Conservation (phyloP, 1,139 yeast species). For the Zygoascus sp. region DNA sequence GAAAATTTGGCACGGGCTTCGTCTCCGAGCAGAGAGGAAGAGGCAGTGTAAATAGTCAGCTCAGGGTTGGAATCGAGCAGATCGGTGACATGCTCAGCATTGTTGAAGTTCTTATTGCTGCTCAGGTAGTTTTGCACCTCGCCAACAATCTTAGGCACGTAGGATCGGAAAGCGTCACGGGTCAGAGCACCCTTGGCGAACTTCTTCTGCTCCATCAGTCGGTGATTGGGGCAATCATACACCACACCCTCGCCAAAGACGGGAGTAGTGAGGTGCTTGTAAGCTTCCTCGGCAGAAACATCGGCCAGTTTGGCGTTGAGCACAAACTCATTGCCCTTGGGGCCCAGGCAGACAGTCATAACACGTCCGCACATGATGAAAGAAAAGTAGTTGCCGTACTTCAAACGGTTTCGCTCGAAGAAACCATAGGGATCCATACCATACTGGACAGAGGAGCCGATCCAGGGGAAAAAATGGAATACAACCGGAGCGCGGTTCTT, state of each 20-base stretch:
- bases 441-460: constrained; percentile 82
- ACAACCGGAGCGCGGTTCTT: constrained; percentile 66
- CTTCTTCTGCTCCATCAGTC: constrained; percentile 97
- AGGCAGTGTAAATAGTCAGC: constrained; percentile 93
- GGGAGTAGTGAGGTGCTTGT: constrained; percentile 91
- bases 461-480: constrained; percentile 92
- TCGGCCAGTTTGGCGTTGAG: constrained; percentile 85
- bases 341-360: constrained; percentile 95
- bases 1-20: constrained; percentile 84
- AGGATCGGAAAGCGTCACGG: constrained; percentile 72
- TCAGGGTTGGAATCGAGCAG: constrained; percentile 89
- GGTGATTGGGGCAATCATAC: constrained; percentile 90
- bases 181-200: constrained; percentile 89
- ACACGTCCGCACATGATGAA: constrained; percentile 83
- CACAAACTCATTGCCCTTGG: constrained; percentile 95
- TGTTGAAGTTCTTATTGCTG: constrained; percentile 42
- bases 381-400: constrained; percentile 89
- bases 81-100: constrained; percentile 52
- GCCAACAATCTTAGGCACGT: constrained; percentile 83
- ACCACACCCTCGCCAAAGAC: constrained; percentile 97
- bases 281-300: constrained; percentile 95
- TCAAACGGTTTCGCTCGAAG: constrained; percentile 68
- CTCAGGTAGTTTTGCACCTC: constrained; percentile 68
- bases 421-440: constrained; percentile 94
- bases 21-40: constrained; percentile 84